A percentile compares a stretch with the other conserved stretches of the same genome.
phyloP scores from a whole-genome alignment of 1,139 yeast genomes.

The Candida tetrigidarum region DNA sequence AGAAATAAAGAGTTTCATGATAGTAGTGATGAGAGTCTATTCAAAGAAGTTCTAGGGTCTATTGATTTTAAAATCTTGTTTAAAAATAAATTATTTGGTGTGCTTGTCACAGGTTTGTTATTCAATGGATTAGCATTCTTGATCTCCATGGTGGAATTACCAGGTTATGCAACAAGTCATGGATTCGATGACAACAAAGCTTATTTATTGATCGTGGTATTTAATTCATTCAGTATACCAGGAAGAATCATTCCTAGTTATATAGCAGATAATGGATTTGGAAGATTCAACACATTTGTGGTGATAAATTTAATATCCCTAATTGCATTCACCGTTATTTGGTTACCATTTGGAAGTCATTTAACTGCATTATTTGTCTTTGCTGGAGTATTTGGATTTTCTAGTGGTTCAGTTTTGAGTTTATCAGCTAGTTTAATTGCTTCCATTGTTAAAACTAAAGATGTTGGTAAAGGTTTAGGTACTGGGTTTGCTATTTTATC shows the following conservation, averaged over 20 bases:
- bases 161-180: slow-evolving; percentile 33
- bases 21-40: slow-evolving; percentile 2
- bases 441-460: slow-evolving; percentile 30
- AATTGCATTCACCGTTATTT: slow-evolving; percentile 27
- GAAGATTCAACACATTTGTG: slow-evolving; percentile 34
- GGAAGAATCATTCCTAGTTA: slow-evolving; percentile 34
- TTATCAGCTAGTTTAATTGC: slow-evolving; percentile 36
- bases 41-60: slow-evolving; percentile 24
- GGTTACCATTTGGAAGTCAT: slow-evolving; percentile 33
- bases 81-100: slow-evolving; percentile 28
- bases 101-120: slow-evolving; percentile 31
- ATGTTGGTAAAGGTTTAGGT: slow-evolving; percentile 35
- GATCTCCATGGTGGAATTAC: slow-evolving; percentile 28
- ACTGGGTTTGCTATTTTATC: slow-evolving; percentile 39
- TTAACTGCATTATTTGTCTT: slow-evolving; percentile 31
- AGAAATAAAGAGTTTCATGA: slow-evolving; percentile 24
- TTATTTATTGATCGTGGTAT: slow-evolving; percentile 29
- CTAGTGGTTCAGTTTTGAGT: slow-evolving; percentile 36
- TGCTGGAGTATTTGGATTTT: slow-evolving; percentile 32
- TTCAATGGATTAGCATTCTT: slow-evolving; percentile 37
- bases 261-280: slow-evolving; percentile 32
- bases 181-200: slow-evolving; percentile 27
- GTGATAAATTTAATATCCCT: slow-evolving; percentile 23
- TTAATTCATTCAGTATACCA: slow-evolving; percentile 32
- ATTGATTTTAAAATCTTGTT: slow-evolving; percentile 30